Evolutionary conservation across 2,329 filamentous ascomycete species (phyloP).

Genomic region (Gyromitra esculenta): DNA sequence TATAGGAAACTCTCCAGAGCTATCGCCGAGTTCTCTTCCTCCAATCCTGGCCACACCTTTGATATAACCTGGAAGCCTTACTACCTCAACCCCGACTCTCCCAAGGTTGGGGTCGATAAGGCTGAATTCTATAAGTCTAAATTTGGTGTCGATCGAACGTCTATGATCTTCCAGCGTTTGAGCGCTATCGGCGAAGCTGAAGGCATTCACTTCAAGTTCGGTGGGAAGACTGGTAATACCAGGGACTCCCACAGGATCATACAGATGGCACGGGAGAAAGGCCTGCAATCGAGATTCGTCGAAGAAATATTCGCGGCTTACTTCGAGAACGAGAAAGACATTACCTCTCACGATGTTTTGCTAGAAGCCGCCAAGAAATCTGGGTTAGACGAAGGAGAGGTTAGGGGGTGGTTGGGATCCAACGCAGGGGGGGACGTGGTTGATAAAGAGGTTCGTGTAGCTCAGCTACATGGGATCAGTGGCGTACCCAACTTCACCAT

Average conservation of each 20-base stretch:
- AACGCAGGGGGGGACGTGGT: conserved; percentile 69
- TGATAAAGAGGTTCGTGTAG: conserved; percentile 67
- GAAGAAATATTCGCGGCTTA: conserved; percentile 72
- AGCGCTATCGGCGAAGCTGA: conserved; percentile 69
- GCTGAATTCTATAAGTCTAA: conserved; percentile 69
- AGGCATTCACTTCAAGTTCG: conserved; percentile 78
- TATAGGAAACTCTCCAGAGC: conserved; percentile 77
- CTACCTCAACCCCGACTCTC: conserved; percentile 76
- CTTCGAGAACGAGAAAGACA: conserved; percentile 72
- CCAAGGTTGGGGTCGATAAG: conserved; percentile 66
- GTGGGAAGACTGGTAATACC: conserved; percentile 76
- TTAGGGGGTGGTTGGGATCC: conserved; percentile 66
- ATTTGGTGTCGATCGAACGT: conserved; percentile 71
- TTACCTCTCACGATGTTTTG: conserved; percentile 69
- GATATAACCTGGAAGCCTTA: conserved; percentile 79
- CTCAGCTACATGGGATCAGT: conserved; percentile 66
- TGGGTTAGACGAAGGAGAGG: conserved; percentile 67
- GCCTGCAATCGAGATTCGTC: conserved; percentile 70
- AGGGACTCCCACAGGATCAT: conserved; percentile 81
- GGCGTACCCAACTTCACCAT: conserved; percentile 81
- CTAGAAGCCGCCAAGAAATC: conserved; percentile 66
- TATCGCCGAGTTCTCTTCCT: conserved; percentile 72
- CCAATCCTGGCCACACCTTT: conserved; percentile 76
- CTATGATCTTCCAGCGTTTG: conserved; percentile 69
- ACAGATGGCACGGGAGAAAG: conserved; percentile 69